Conservation (phyloP, 768 basidiomycete genomes). For the Collybiopsis luxurians region DNA sequence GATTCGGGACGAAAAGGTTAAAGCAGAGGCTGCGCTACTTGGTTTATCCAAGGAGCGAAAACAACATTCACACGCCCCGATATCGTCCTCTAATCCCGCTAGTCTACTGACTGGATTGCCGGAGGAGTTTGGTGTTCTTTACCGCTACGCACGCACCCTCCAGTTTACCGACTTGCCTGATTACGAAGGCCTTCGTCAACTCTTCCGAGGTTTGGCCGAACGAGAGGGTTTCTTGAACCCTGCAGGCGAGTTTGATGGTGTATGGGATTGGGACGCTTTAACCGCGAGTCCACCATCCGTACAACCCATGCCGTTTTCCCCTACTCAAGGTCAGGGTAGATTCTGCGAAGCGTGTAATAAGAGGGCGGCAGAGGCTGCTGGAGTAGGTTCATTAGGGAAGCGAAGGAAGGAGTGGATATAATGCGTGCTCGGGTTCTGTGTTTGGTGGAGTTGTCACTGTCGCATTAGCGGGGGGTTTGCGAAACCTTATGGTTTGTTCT, state of each 20-base stretch:
- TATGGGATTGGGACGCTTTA: slow-evolving; percentile 30
- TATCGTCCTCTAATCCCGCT: background rate
- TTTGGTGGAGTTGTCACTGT: no score
- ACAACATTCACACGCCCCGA: background rate
- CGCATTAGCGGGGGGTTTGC: no score
- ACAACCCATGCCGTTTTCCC: background rate
- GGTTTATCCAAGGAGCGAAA: slow-evolving; percentile 73
- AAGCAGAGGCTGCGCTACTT: slow-evolving; percentile 64
- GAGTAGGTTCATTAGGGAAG: slow-evolving; percentile 1
- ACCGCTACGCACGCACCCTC: slow-evolving; percentile 72
- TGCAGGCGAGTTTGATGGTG: slow-evolving; percentile 39
- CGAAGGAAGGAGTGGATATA: slow-evolving; percentile 6
- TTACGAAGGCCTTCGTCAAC: slow-evolving; percentile 75
- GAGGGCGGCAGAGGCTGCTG: slow-evolving; percentile 7
- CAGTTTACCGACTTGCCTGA: slow-evolving; percentile 90
- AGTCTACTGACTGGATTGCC: slow-evolving; percentile 38
- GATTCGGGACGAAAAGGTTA: slow-evolving; percentile 71
- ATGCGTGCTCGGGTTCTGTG: background rate
- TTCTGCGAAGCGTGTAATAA: slow-evolving; percentile 9
- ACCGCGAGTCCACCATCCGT: slow-evolving; percentile 7
- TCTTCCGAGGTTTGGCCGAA: slow-evolving; percentile 62
- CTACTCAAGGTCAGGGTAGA: background rate
- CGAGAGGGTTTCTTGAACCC: slow-evolving; percentile 45
- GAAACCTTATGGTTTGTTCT: no score
- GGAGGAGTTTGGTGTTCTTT: slow-evolving; percentile 56